phyloP scores from a whole-genome alignment of 1,284 basidiomycete species.

The Boletus hoseneyae region DNA sequence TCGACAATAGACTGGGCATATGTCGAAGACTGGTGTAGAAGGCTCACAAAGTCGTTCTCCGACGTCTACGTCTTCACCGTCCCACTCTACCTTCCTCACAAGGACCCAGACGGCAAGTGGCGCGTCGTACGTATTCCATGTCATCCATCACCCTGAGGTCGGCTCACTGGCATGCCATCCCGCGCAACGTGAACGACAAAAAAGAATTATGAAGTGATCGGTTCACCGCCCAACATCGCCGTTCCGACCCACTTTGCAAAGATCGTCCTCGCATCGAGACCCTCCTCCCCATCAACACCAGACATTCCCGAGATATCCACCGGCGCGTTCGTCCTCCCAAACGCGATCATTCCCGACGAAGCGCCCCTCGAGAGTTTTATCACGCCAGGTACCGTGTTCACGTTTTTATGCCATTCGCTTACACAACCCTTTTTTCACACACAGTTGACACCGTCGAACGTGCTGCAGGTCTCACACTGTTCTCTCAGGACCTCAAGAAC shows the following conservation, averaged over 20 bases:
- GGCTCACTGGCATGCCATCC: background rate
- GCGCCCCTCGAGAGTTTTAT: constrained; percentile 77
- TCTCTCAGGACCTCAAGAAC: constrained; percentile 81
- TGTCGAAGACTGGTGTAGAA: constrained; percentile 92
- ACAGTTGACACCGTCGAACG: constrained; percentile 85
- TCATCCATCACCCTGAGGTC: background rate
- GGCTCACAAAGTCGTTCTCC: constrained; percentile 80
- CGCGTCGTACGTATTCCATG: constrained; percentile 67
- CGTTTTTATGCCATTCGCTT: too few species aligned
- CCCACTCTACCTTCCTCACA: constrained; percentile 91
- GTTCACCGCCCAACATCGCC: constrained; percentile 82
- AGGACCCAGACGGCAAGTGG: constrained; percentile 88
- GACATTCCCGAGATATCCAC: constrained; percentile 73
- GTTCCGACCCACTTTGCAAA: constrained; percentile 99
- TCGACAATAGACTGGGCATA: constrained; percentile 84
- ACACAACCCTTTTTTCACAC: too few species aligned
- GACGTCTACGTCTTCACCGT: constrained; percentile 98
- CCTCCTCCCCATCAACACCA: constrained; percentile 70
- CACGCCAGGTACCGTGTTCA: constrained; percentile 57
- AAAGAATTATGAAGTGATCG: constrained; percentile 90
- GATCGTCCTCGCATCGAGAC: constrained; percentile 80
- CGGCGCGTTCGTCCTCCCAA: constrained; percentile 94
- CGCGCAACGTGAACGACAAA: background rate
- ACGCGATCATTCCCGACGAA: constrained; percentile 84
- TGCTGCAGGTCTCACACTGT: constrained; percentile 85